Percentiles rank a stretch among this genome's conserved stretches.
Evolutionary conservation across 805 yeast genomes (phyloP).

Genomic region (Komagataella pastoris): DNA sequence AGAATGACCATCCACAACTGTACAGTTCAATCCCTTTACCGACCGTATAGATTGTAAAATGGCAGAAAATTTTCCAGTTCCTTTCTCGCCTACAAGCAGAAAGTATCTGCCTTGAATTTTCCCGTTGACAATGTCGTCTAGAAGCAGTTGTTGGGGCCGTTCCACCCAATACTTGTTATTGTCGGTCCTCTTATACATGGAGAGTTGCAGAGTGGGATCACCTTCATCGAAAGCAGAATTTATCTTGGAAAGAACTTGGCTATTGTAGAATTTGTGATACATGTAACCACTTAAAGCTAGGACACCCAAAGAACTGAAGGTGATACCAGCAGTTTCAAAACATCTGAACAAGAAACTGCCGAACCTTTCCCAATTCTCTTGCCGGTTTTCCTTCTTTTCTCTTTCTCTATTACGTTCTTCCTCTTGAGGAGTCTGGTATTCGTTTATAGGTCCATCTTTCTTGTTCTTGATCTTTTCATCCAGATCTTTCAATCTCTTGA

Average conservation of each 20-base stretch:
- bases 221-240: constrained; percentile 53
- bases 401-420: constrained; percentile 1
- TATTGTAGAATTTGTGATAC: constrained; percentile 50
- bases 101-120: constrained; percentile 55
- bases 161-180: constrained; percentile 47
- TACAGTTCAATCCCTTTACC: constrained; percentile 48
- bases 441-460: constrained; percentile 1
- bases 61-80: constrained; percentile 75
- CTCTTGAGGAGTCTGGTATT: constrained; percentile 1
- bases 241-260: constrained; percentile 52
- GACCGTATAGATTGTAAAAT: constrained; percentile 57
- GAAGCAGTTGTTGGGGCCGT: constrained; percentile 49
- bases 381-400: constrained; percentile 1
- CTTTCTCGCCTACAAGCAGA: constrained; percentile 70
- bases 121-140: constrained; percentile 58
- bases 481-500: constrained; percentile 13
- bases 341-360: constrained; percentile 23
- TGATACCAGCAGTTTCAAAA: constrained; percentile 57
- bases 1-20: constrained; percentile 70
- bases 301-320: constrained; percentile 53
- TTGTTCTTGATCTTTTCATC: constrained; percentile 5
- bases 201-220: constrained; percentile 48
- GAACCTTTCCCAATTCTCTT: constrained; percentile 6
- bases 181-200: constrained; percentile 31
- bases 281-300: constrained; percentile 61